Evolutionary conservation across 345 rosid species (phyloP), one percentile per base, ranked within the genome.

Genomic region (Cardamine resedifolia): DNA sequence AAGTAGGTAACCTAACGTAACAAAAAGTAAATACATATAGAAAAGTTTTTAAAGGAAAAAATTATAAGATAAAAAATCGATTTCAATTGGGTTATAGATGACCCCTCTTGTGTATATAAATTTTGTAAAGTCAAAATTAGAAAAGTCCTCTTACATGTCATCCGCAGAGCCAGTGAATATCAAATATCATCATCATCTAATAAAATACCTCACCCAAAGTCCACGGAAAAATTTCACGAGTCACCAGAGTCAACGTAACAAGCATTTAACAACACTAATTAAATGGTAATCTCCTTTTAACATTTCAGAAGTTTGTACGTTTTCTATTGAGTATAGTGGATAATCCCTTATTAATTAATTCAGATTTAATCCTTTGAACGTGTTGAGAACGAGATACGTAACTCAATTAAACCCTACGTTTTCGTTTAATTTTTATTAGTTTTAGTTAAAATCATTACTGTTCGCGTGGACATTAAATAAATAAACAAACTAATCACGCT

Each of bases 301-400:
- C 62, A 71, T 8, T 50, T 23, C 28, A 44, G 39, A 64, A 64
- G 65, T 33, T 64, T 55, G 56, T 73, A 73, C 77, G 77, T 73
- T 73, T 73, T 73, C 9, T 64, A 30, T 64, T 73, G 77, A 64
- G 71, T 44, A 53, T 16, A 43, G 56, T 63, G 70, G 70, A 63
- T 72, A 72, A 71, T 14, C 16, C 30, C 28, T 12, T 60, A 71
- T 36, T 72, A 72, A 20, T 15, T 52, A 60, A 51, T 6, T 53
- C 21, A 53, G 38, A 62, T 62, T 62, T 72, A 41, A 51, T 51
- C 64, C 12, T 41, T 24, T 63, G 45, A 28, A 64, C 58, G 70
- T 64, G 71, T 64, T 57, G 57, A 43, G 47, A 21, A 24, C 64
- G 18, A 31, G 39, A 64, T 72, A 55, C 57, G 64, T 31, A 64